phyloP scores from a whole-genome alignment of 352 stramenopile species.

The Pythium guiyangense region DNA sequence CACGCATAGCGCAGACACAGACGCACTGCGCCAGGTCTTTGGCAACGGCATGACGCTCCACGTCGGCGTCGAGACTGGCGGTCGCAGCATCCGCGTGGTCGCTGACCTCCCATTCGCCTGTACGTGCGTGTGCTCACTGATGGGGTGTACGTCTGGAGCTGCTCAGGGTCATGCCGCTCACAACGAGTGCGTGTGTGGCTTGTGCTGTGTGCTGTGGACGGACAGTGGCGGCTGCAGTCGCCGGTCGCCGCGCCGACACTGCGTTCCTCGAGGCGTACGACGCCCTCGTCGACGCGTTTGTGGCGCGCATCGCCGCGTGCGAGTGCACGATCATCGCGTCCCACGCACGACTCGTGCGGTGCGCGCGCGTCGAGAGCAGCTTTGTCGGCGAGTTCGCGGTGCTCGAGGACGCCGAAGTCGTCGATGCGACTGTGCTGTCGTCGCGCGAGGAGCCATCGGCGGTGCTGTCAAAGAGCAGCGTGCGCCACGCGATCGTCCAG shows the following conservation, averaged over 20 bases:
- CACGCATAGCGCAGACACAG: not conserved
- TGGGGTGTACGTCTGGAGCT: not conserved
- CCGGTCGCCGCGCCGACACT: constrained; percentile 30
- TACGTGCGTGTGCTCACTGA: constrained; percentile 11
- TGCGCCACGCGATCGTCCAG: constrained; percentile 64
- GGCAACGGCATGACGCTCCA: constrained; percentile 63
- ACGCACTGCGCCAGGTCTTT: constrained; percentile 8
- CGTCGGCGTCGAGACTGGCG: constrained; percentile 80
- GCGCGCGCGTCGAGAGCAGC: constrained; percentile 44
- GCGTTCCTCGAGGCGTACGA: constrained; percentile 44
- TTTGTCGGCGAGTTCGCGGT: constrained; percentile 65
- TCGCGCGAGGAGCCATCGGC: constrained; percentile 33
- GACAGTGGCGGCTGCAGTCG: constrained; percentile 36
- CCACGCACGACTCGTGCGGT: constrained; percentile 54
- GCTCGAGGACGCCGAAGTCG: constrained; percentile 58
- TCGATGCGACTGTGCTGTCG: constrained; percentile 65
- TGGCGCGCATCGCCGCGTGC: constrained; percentile 24
- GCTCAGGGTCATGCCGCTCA: not conserved
- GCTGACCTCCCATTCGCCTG: constrained; percentile 65
- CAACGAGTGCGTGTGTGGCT: too few species aligned
- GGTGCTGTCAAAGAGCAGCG: constrained; percentile 55
- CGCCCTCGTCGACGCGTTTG: constrained; percentile 45
- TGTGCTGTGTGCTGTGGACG: not conserved
- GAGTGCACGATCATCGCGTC: constrained; percentile 47
- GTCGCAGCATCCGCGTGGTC: constrained; percentile 60